phyloP scores from a whole-genome alignment of 306 rosid species.

The Lathyrus oleraceus region DNA sequence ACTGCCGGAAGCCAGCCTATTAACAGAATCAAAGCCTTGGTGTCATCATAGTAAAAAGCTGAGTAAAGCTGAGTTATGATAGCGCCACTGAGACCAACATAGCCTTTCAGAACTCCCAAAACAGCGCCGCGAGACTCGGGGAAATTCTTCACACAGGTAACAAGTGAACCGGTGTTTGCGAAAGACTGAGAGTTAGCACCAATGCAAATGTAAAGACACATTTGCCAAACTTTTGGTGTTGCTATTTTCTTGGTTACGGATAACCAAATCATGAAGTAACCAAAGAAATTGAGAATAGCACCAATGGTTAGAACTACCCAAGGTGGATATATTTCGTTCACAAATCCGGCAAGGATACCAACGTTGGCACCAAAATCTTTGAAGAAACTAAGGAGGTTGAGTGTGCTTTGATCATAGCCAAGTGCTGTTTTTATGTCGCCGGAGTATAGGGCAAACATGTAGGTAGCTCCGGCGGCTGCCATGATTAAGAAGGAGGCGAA shows the following conservation, averaged over 20 bases:
- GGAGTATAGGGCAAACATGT: slow-evolving; percentile 81
- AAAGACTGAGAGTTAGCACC: slow-evolving; percentile 74
- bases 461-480: slow-evolving; percentile 84
- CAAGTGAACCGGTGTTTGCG: slow-evolving; percentile 71
- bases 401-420: slow-evolving; percentile 82
- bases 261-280: slow-evolving; percentile 84
- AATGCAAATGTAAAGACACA: slow-evolving; percentile 68
- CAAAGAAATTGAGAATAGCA: slow-evolving; percentile 58
- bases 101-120: slow-evolving; percentile 66
- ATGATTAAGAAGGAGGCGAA: slow-evolving; percentile 71
- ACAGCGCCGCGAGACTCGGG: slow-evolving; percentile 65
- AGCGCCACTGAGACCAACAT: slow-evolving; percentile 72
- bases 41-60: slow-evolving; percentile 62
- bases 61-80: slow-evolving; percentile 65
- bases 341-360: slow-evolving; percentile 66
- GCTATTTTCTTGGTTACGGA: slow-evolving; percentile 50
- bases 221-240: slow-evolving; percentile 57
- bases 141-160: slow-evolving; percentile 73
- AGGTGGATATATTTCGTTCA: slow-evolving; percentile 82
- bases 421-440: slow-evolving; percentile 49
- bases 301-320: slow-evolving; percentile 55
- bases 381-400: slow-evolving; percentile 76
- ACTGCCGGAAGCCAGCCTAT: slow-evolving; percentile 78
- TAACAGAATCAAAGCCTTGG: slow-evolving; percentile 54
- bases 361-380: slow-evolving; percentile 83